Evolutionary conservation across 495 filamentous ascomycete genomes (phyloP), one percentile per base, ranked within the genome.

Genomic region (Penicillium herquei): DNA sequence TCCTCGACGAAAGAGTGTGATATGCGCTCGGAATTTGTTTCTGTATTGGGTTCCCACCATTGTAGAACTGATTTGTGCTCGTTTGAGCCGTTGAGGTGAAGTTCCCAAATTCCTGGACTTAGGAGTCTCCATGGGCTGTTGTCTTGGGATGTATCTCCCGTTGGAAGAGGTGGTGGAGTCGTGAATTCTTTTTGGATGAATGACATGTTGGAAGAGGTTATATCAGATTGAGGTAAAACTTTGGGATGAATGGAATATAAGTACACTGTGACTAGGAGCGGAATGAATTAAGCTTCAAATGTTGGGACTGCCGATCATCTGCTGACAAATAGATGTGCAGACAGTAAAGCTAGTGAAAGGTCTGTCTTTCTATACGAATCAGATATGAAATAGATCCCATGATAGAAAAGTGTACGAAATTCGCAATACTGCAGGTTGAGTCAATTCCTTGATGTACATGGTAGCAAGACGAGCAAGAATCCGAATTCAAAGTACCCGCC

Each of bases 1-100:
- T 68, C 66, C 50, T 68, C 66, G 16, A 56, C 53, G 49, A 57
- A 68, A 11, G 65, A 47, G 33, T 68, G 63, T 30, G 60, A 62
- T 11, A 68, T 68, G 7, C 52, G 57, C 14, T 59, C 52, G 0
- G 39, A 14, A 0, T 57, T 58, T 0, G 32, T 39, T 26, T 26
- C 21, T 7, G 46, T 51, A 33, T 62, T 48, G 6, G 65, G 65
- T 32, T 67, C 65, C 56, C 59, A 67, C 65, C 65, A 67, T 54
- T 67, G 62, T 7, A 67, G 44, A 17, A 53, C 59, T 8, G 65
- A 55, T 49, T 64, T 64, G n/a, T 62, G 42, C 5, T 66, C 52
- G 33, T 18, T 31, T 2, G 50, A 17, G 6, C 63, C 66, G n/a
- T 66, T 68, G 7, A 68, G 35, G 5, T 57, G 34, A 21, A 64